These are phyloP conservation scores for Drechmeria coniospora DNA, from an alignment of 2,329 filamentous ascomycete species.

Conservation along the genomic window DNA sequence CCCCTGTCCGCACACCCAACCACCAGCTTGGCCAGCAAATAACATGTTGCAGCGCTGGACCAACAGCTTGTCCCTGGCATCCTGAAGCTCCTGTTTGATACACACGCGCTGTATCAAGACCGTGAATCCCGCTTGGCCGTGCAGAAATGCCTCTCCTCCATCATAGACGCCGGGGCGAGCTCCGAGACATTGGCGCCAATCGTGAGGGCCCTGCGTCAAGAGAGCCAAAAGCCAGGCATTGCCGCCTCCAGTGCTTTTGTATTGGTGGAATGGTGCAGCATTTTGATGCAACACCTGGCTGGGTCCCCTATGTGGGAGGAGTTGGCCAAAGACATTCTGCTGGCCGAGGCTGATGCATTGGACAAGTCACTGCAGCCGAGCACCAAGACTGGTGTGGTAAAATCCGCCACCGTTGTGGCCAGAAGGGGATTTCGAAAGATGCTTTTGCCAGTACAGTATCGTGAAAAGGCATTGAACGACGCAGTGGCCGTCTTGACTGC, in stretches of 20 bases:
- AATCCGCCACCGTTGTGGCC: slow-evolving; percentile 63
- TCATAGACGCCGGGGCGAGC: slow-evolving; percentile 44
- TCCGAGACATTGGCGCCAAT: slow-evolving; percentile 45
- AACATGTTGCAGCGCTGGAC: slow-evolving; percentile 25
- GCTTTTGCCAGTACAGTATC: slow-evolving; percentile 40
- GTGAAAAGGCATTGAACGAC: slow-evolving; percentile 44
- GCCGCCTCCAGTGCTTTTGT: slow-evolving; percentile 74
- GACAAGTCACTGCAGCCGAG: slow-evolving; percentile 61
- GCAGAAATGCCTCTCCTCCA: slow-evolving; percentile 58
- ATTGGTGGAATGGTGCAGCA: slow-evolving; percentile 75
- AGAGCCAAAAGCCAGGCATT: slow-evolving; percentile 63
- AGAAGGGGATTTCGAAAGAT: slow-evolving; percentile 66
- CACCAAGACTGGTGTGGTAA: slow-evolving; percentile 47
- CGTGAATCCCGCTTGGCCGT: slow-evolving; percentile 70
- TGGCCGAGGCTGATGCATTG: slow-evolving; percentile 55
- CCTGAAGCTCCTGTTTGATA: slow-evolving; percentile 66
- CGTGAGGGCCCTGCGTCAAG: slow-evolving; percentile 49
- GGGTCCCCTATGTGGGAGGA: slow-evolving; percentile 46
- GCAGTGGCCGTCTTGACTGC: slow-evolving; percentile 52
- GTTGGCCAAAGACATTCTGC: slow-evolving; percentile 49
- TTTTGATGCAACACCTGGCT: slow-evolving; percentile 59
- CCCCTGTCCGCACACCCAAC: slow-evolving; percentile 2
- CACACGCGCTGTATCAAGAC: slow-evolving; percentile 77
- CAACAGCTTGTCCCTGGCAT: slow-evolving; percentile 35
- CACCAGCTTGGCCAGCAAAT: too few relatives aligned